Evolutionary conservation across 2,329 filamentous ascomycete genomes (phyloP).

Genomic region (Ceratocystis alfenasii): DNA sequence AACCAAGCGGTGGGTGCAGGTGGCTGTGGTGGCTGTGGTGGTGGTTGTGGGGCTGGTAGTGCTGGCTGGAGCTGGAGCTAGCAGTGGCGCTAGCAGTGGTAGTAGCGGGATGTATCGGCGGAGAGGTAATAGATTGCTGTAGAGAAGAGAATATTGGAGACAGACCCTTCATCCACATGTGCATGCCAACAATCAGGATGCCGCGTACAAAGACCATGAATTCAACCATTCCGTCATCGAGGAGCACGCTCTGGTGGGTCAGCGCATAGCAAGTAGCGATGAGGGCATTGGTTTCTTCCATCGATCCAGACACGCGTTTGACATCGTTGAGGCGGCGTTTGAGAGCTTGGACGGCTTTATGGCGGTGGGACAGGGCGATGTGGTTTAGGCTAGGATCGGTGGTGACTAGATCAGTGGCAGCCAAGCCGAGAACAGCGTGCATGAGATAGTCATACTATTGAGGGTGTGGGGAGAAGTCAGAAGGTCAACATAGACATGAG

Average conservation of each 20-base stretch:
- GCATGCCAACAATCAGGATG: constrained; percentile 42
- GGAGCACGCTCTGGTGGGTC: constrained; percentile 45
- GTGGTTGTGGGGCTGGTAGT: constrained; percentile 3
- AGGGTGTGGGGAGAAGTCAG: constrained; percentile 11
- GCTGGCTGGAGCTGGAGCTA: background rate
- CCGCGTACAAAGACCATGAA: constrained; percentile 50
- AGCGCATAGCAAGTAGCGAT: constrained; percentile 48
- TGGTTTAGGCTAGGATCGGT: constrained; percentile 41
- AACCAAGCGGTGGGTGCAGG: background rate
- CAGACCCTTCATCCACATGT: constrained; percentile 40
- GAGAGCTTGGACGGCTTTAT: constrained; percentile 52
- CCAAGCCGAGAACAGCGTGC: constrained; percentile 56
- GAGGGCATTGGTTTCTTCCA: constrained; percentile 47
- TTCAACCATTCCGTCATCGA: constrained; percentile 48
- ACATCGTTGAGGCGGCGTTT: constrained; percentile 41
- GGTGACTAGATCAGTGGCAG: constrained; percentile 51
- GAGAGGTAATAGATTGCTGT: background rate
- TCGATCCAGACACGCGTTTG: constrained; percentile 32
- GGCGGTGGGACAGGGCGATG: constrained; percentile 50
- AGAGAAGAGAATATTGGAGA: constrained; percentile 35
- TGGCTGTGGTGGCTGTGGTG: background rate
- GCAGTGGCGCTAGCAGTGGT: background rate
- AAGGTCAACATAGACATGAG: background rate
- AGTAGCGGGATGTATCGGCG: background rate
- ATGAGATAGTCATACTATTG: constrained; percentile 52